Evolutionary conservation across 1,139 yeast genomes (phyloP).

Genomic region (Suhomyces kunorum): DNA sequence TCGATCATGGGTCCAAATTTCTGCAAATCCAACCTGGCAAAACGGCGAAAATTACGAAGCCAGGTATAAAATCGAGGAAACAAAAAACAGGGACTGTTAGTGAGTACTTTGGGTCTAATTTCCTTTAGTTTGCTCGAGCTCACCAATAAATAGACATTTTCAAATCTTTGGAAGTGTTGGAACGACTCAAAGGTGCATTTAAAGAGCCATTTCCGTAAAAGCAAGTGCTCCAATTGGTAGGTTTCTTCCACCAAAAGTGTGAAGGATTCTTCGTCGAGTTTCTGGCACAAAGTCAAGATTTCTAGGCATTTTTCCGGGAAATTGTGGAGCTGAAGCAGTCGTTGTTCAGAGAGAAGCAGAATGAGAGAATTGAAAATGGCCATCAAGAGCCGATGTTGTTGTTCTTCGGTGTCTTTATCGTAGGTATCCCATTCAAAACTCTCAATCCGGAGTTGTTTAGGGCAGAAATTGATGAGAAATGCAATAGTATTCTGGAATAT

Average conservation of each 20-base stretch:
- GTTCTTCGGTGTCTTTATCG: neutral
- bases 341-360: neutral
- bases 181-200: slow-evolving; percentile 19
- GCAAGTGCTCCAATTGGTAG: slow-evolving; percentile 15
- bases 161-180: slow-evolving; percentile 22
- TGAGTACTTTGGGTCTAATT: slow-evolving; percentile 10
- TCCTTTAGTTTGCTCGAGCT: slow-evolving; percentile 1
- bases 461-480: neutral
- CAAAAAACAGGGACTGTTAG: slow-evolving; percentile 28
- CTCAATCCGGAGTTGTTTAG: neutral
- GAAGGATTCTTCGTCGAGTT: neutral
- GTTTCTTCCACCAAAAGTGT: slow-evolving; percentile 1
- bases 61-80: slow-evolving; percentile 30
- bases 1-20: slow-evolving; percentile 7
- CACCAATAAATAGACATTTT: slow-evolving; percentile 18
- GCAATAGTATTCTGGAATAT: neutral
- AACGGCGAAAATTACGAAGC: slow-evolving; percentile 8
- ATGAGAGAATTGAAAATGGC: neutral
- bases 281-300: neutral
- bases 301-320: slow-evolving; percentile 5
- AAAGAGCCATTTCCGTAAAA: slow-evolving; percentile 22
- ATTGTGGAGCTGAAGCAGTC: neutral
- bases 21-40: slow-evolving; percentile 2
- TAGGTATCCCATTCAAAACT: neutral
- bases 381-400: neutral